Percentiles rank a stretch among this genome's conserved stretches.
These are phyloP conservation scores for Dalbergia cultrata DNA, from an alignment of 306 rosid species.

Conservation along the genomic window DNA sequence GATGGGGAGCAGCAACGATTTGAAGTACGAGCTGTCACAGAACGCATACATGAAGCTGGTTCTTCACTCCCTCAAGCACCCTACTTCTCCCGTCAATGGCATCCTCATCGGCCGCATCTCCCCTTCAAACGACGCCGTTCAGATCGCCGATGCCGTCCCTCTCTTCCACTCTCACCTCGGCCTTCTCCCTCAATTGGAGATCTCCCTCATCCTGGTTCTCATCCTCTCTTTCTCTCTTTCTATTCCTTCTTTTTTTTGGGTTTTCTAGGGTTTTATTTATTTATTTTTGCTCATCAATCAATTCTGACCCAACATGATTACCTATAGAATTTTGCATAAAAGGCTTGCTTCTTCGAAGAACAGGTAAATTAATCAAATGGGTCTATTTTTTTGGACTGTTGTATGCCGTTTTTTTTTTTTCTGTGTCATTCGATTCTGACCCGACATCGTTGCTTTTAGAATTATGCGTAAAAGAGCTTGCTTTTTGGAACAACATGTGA, in stretches of 20 bases:
- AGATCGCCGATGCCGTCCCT: constrained; percentile 90
- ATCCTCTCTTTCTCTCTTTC: background rate
- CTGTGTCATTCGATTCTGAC: background rate
- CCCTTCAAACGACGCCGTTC: constrained; percentile 67
- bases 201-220: constrained; percentile 86
- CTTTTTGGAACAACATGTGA: constrained; percentile 20
- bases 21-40: constrained; percentile 78
- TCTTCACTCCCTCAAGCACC: constrained; percentile 87
- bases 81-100: constrained; percentile 87
- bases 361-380: background rate
- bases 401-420: too few relatives aligned
- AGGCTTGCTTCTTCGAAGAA: background rate
- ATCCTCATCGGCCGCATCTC: constrained; percentile 86
- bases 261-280: constrained; percentile 28
- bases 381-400: too few relatives aligned
- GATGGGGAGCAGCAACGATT: constrained; percentile 74
- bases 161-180: constrained; percentile 90
- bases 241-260: background rate
- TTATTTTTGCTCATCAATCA: background rate
- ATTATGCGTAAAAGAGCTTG: background rate
- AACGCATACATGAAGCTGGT: constrained; percentile 86
- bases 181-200: constrained; percentile 96
- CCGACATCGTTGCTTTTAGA: background rate
- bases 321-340: background rate
- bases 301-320: background rate